Conservation (phyloP, 2,329 filamentous ascomycete species). For the Cladorrhinum sp. region DNA sequence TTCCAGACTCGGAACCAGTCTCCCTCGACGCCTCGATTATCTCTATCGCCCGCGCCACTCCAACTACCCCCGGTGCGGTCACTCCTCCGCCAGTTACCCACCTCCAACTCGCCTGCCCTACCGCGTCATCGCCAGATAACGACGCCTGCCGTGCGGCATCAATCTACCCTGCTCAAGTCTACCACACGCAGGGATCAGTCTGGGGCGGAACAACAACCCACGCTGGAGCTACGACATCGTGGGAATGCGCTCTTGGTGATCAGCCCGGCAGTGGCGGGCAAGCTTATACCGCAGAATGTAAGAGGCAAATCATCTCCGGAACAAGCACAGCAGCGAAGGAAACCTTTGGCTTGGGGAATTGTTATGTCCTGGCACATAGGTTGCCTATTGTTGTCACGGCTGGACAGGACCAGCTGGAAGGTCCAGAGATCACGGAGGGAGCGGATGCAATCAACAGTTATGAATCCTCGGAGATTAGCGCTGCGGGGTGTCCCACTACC, state of each 20-base stretch:
- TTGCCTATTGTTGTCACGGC: constrained; percentile 19
- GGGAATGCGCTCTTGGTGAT: constrained; percentile 13
- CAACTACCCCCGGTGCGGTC: neutral
- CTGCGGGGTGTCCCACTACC: neutral
- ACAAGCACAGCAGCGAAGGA: constrained; percentile 3
- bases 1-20: constrained; percentile 14
- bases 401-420: neutral
- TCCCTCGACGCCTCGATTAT: constrained; percentile 20
- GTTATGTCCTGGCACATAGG: constrained; percentile 16
- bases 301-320: neutral
- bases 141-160: constrained; percentile 21
- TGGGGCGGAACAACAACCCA: constrained; percentile 22
- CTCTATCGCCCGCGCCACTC: neutral
- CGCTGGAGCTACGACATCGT: constrained; percentile 19
- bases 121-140: constrained; percentile 15
- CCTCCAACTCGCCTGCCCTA: constrained; percentile 16
- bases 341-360: neutral
- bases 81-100: constrained; percentile 1
- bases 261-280: neutral
- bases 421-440: neutral
- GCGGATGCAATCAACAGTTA: neutral
- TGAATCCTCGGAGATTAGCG: neutral
- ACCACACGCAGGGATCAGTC: constrained; percentile 19
- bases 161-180: constrained; percentile 22
- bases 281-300: constrained; percentile 13